Base-by-base conservation (phyloP, 2,329 filamentous ascomycete genomes). In the Clarireedia monteithiana region DNA sequence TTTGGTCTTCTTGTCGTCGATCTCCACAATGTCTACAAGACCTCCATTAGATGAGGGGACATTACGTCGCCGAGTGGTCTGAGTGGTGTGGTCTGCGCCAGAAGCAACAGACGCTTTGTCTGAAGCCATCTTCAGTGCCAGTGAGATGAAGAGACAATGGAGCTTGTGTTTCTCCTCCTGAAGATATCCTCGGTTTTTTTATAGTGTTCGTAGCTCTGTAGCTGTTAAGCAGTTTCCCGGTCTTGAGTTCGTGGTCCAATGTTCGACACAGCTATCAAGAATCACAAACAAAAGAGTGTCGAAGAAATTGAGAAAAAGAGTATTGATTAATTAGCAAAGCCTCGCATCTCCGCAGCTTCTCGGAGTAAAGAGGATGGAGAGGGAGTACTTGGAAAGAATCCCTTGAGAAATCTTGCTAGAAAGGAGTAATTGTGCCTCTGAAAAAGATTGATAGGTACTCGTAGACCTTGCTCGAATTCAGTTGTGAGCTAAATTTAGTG, bases 1-100 rank as follows among this genome's bases (percentile, higher is more conserved):
- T 20, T 77, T 71, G 70, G 81, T 79, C 74, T 84, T 85, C 70
- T 80, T 80, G 63, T 85, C 79, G 61, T 83, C 80, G 26, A 75
- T 66, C 66, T 83, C 67, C 15, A 65, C 59, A 53, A 53, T 62
- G 34, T 67, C 58, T 39, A 62, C 75, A 48, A 71, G 62, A 30
- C 68, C 65, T 57, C 70, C 68, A 61, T 69, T 63, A 57, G 70
- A 63, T 54, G 72, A 71, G 57, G 74, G 75, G 54, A 77, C 71
- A 66, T 78, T 76, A 66, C 83, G 80, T 66, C 81, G 73, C 64
- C 82, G 76, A 59, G 80, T 74, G 62, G 76, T 76, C 64, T 84
- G 78, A 65, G 74, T 75, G 56, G 77, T 70, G 12, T 59, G 50
- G 64, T 84, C 81, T 66, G 79, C 77, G 71, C 83, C 83, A 40